Percentiles rank a stretch among this genome's conserved stretches.
Evolutionary conservation across 768 basidiomycete species (phyloP).

Genomic region (Suillus americanus): DNA sequence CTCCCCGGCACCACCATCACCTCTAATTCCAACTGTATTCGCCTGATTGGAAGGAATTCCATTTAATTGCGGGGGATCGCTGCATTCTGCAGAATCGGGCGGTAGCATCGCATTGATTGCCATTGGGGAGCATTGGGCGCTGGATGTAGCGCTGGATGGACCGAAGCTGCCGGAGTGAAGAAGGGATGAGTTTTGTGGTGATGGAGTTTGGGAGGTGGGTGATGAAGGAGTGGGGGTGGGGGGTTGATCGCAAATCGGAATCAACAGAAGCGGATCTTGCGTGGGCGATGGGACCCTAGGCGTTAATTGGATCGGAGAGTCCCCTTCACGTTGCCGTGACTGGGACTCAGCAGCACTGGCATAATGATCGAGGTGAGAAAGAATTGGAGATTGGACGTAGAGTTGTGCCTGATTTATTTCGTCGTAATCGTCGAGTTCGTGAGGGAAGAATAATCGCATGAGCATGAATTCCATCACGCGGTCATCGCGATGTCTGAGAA

Average conservation of each 20-base stretch:
- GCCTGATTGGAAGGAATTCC: not conserved
- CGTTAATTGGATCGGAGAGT: not conserved
- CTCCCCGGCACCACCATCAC: conserved; percentile 1
- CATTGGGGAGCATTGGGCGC: conserved; percentile 22
- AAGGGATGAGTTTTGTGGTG: conserved; percentile 24
- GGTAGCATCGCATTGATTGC: conserved; percentile 23
- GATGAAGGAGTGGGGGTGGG: conserved; percentile 30
- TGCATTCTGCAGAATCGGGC: conserved; percentile 17
- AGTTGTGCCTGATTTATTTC: conserved; percentile 5
- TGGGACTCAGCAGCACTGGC: not conserved
- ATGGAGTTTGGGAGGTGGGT: conserved; percentile 27
- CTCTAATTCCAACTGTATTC: conserved; percentile 5
- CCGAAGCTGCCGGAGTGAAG: conserved; percentile 8
- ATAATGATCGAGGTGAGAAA: conserved; percentile 3
- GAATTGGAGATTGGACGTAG: conserved; percentile 3
- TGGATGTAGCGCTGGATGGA: conserved; percentile 8
- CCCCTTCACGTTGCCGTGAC: not conserved
- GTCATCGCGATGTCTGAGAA: conserved; percentile 54
- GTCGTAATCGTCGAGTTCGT: conserved; percentile 38
- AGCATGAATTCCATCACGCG: conserved; percentile 70
- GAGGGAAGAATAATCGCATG: conserved; percentile 64
- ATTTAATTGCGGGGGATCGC: conserved; percentile 15
- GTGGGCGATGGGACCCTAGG: not conserved
- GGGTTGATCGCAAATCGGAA: conserved; percentile 8
- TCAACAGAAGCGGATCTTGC: conserved; percentile 4